Conservation (phyloP, 805 yeast species). For the Candida pseudofarinosa region DNA sequence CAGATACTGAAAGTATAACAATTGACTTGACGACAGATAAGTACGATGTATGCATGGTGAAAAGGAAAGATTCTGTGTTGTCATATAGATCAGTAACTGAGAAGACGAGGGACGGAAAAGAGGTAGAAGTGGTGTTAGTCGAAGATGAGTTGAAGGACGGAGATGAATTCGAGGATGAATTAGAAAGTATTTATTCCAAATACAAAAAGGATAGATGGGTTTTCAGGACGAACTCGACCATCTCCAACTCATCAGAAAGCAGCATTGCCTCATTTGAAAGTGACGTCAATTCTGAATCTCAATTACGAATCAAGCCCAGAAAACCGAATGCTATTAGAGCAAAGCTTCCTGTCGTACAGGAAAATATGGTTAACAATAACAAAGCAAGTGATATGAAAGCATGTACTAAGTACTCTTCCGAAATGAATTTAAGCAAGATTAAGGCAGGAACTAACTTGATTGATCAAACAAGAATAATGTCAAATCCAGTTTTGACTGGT, state of each 20-base stretch:
- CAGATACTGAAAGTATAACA: constrained; percentile 36
- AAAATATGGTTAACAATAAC: neutral
- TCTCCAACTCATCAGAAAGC: constrained; percentile 14
- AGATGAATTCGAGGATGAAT: constrained; percentile 28
- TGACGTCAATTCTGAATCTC: constrained; percentile 17
- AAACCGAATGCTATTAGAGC: neutral
- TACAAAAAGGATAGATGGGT: constrained; percentile 27
- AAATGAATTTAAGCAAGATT: neutral
- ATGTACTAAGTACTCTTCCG: neutral
- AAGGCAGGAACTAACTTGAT: neutral
- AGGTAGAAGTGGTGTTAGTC: constrained; percentile 41
- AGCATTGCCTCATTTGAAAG: constrained; percentile 18
- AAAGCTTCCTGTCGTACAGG: neutral
- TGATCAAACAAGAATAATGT: neutral
- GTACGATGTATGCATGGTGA: constrained; percentile 34
- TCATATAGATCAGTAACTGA: constrained; percentile 41
- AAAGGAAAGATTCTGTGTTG: constrained; percentile 29
- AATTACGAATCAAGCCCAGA: constrained; percentile 10
- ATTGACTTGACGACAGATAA: constrained; percentile 40
- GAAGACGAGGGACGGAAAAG: constrained; percentile 31
- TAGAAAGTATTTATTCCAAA: constrained; percentile 40
- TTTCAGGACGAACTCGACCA: constrained; percentile 20
- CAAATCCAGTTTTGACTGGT: neutral
- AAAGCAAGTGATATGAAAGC: neutral
- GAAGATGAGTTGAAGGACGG: constrained; percentile 24